These are phyloP conservation scores for Collybiopsis luxurians DNA, from an alignment of 768 basidiomycete species.

Conservation along the genomic window DNA sequence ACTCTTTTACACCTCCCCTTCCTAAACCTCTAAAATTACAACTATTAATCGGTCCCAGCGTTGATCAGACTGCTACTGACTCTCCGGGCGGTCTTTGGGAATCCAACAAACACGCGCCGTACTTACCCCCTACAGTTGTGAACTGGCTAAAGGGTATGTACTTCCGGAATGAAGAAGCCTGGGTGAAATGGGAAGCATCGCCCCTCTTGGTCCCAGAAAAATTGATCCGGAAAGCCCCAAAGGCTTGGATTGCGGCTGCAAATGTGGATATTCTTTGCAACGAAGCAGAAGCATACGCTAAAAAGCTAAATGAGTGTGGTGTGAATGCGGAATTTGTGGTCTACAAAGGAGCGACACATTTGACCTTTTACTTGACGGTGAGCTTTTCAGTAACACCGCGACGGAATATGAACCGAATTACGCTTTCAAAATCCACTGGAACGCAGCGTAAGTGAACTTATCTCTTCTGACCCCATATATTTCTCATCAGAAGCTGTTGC, in stretches of 20 bases:
- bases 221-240: constrained; percentile 46
- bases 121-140: constrained; percentile 63
- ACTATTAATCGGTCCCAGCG: constrained; percentile 68
- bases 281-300: constrained; percentile 63
- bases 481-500: too few relatives aligned
- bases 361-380: constrained; percentile 72
- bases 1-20: constrained; percentile 22
- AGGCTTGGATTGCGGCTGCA: constrained; percentile 59
- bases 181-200: constrained; percentile 65
- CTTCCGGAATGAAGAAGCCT: constrained; percentile 57
- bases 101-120: constrained; percentile 53
- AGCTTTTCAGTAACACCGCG: constrained; percentile 14
- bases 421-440: background rate
- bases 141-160: constrained; percentile 71
- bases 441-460: background rate
- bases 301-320: constrained; percentile 51
- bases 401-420: background rate
- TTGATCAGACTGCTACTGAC: constrained; percentile 61
- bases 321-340: constrained; percentile 52
- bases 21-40: constrained; percentile 57
- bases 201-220: constrained; percentile 64
- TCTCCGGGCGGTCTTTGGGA: constrained; percentile 44
- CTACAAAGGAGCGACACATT: constrained; percentile 66
- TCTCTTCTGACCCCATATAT: background rate
- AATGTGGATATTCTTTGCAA: constrained; percentile 66